Evolutionary conservation across 352 stramenopile genomes (phyloP), one percentile per base, ranked within the genome.

Genomic region (Phytophthora niederhauseri): DNA sequence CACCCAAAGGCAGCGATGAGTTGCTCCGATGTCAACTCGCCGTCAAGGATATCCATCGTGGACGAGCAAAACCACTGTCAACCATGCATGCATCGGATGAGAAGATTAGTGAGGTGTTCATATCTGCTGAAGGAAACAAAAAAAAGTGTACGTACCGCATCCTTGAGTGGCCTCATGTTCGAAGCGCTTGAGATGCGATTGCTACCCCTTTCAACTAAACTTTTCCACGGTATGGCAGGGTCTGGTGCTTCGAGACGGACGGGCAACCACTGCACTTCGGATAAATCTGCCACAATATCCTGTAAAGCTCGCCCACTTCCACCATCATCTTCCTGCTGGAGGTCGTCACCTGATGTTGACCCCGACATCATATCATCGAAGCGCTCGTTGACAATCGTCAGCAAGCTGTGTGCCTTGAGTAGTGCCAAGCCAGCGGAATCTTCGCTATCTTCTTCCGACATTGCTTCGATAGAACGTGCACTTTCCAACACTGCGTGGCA

Each of bases 401-500:
- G 48, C 55, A 94, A 68, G 48, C 79, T 92, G 24, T 75, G 55
- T 0, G 85, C 77, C 50, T 90, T 90, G 4, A 50, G 52, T 54
- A 68, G 80, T 19, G 80, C 80, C 6, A 61, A 57, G 9, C 76
- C 68, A 12, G 51, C 31, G 19, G 72, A 62, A 28, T 26, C 61
- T 5, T 36, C 48, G 14, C 54, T 61, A 5, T 64, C 53, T 61
- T 77, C 68, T 26, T 51, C 51, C 54, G 80, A 81, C 66, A 93
- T 76, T 8, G 56, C 20, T 57, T 94, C 83, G 24, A 94, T 82
- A 0, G 73, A 90, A 6, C 73, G 72, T 22, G 87, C 84, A 62
- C 84, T 92, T 54, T 94, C 85, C 28, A 92, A 41, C 14, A 94
- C 82, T 36, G 84, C 83, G 57, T 90, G 83, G 26, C 84, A 92